phyloP scores from a whole-genome alignment of 129 eudicot genomes.

The Ambrosia artemisiifolia region DNA sequence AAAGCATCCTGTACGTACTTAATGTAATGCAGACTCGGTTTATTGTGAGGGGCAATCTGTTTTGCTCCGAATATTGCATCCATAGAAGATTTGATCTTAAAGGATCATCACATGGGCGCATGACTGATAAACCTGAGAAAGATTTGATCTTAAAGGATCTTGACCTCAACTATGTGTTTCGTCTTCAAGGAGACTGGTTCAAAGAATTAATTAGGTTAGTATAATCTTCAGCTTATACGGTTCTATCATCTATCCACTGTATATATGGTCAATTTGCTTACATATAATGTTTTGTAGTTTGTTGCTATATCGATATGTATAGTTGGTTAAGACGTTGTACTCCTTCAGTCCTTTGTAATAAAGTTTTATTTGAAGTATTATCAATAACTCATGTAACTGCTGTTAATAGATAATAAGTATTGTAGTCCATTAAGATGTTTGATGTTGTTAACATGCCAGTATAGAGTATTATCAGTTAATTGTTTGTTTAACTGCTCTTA shows the following conservation, averaged over 20 bases:
- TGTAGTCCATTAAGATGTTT: too few species aligned
- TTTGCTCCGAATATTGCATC: slow-evolving; percentile 90
- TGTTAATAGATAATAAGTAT: too few species aligned
- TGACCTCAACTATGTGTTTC: slow-evolving; percentile 54
- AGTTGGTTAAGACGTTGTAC: too few species aligned
- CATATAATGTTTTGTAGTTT: slow-evolving; percentile 5
- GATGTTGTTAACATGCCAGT: too few species aligned
- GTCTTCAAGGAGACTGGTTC: slow-evolving; percentile 44
- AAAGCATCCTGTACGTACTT: background rate
- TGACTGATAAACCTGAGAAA: slow-evolving; percentile 73
- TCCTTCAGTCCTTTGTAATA: too few species aligned
- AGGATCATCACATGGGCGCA: slow-evolving; percentile 93
- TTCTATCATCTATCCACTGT: background rate
- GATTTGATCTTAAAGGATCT: slow-evolving; percentile 96
- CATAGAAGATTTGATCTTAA: slow-evolving; percentile 91
- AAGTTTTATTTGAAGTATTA: too few species aligned
- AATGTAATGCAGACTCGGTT: background rate
- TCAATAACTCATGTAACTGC: too few species aligned
- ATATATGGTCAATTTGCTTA: background rate
- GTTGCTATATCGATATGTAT: too few species aligned
- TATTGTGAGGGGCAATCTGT: background rate
- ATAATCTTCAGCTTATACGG: background rate
- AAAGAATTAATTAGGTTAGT: slow-evolving; percentile 85
- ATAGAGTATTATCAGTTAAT: too few species aligned
- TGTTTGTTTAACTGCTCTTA: too few species aligned